Evolutionary conservation across 1,284 basidiomycete genomes (phyloP).

Genomic region (Rhodotorula sp.): DNA sequence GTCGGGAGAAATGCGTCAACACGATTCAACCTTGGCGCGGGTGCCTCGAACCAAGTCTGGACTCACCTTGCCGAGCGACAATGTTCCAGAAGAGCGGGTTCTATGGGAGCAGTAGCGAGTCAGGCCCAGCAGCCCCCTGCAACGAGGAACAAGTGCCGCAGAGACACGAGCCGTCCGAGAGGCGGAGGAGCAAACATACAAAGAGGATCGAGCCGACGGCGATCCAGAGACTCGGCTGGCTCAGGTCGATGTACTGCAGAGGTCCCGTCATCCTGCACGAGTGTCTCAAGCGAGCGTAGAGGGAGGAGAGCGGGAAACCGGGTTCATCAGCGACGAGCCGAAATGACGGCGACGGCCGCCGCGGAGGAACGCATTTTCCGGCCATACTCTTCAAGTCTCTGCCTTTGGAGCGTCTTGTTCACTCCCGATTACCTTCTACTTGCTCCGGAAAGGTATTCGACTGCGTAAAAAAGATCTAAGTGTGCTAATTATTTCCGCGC

Average conservation of each 20-base stretch:
- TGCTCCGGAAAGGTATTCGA: too few relatives aligned
- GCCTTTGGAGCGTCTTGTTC: too few relatives aligned
- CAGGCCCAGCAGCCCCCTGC: background rate
- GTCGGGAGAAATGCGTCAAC: background rate
- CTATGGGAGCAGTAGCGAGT: conserved; percentile 51
- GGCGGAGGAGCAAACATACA: conserved; percentile 4
- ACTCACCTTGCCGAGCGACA: conserved; percentile 83
- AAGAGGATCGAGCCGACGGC: conserved; percentile 56
- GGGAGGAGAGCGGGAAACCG: background rate
- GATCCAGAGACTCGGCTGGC: conserved; percentile 65
- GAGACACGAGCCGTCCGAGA: background rate
- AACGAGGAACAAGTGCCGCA: background rate
- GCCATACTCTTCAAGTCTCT: too few relatives aligned
- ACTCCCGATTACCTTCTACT: too few relatives aligned
- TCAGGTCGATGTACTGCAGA: conserved; percentile 57
- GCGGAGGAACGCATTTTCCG: too few relatives aligned
- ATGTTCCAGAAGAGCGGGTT: conserved; percentile 97
- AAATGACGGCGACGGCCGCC: too few relatives aligned
- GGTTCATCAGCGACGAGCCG: background rate
- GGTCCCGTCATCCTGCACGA: background rate
- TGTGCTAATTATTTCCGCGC: too few relatives aligned
- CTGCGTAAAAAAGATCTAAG: too few relatives aligned
- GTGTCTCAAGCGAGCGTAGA: background rate
- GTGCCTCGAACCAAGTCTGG: background rate
- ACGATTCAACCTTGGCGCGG: background rate